Evolutionary conservation across 768 basidiomycete species (phyloP).

Genomic region (Amanita pallidorosea): DNA sequence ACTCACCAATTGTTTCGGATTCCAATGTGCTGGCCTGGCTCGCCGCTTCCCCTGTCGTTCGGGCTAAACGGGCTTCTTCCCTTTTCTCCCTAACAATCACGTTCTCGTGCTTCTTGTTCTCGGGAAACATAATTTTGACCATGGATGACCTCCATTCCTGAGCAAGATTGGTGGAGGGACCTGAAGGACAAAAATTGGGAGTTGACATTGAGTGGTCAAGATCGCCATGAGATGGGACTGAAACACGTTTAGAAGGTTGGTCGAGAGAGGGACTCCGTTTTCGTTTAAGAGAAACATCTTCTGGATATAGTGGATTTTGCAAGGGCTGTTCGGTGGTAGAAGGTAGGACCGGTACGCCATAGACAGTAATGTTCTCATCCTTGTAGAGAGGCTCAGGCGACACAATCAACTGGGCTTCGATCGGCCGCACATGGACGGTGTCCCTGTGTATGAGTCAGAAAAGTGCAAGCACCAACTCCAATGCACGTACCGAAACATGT

Average conservation of each 20-base stretch:
- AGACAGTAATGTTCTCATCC: slow-evolving; percentile 57
- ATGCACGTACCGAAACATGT: slow-evolving; percentile 49
- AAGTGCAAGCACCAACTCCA: background rate
- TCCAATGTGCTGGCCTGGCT: background rate
- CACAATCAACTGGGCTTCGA: slow-evolving; percentile 27
- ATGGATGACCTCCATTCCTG: slow-evolving; percentile 45
- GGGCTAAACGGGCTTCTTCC: slow-evolving; percentile 7
- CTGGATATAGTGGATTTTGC: background rate
- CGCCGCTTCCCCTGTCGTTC: background rate
- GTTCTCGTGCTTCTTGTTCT: slow-evolving; percentile 11
- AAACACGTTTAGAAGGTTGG: slow-evolving; percentile 23
- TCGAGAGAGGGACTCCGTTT: slow-evolving; percentile 32
- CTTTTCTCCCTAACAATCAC: slow-evolving; percentile 8
- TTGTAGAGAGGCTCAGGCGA: slow-evolving; percentile 36
- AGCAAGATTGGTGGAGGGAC: slow-evolving; percentile 32
- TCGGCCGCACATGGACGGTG: slow-evolving; percentile 33
- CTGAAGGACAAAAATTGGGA: slow-evolving; percentile 19
- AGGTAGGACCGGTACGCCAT: slow-evolving; percentile 39
- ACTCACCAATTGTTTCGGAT: background rate
- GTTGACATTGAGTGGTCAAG: slow-evolving; percentile 12
- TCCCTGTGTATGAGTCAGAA: slow-evolving; percentile 26
- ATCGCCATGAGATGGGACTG: background rate
- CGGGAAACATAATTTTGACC: slow-evolving; percentile 55
- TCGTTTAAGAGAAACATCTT: slow-evolving; percentile 26
- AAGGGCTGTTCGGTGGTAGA: background rate